phyloP scores from a whole-genome alignment of 2,329 filamentous ascomycete species.

The Diaporthe citrichinensis region DNA sequence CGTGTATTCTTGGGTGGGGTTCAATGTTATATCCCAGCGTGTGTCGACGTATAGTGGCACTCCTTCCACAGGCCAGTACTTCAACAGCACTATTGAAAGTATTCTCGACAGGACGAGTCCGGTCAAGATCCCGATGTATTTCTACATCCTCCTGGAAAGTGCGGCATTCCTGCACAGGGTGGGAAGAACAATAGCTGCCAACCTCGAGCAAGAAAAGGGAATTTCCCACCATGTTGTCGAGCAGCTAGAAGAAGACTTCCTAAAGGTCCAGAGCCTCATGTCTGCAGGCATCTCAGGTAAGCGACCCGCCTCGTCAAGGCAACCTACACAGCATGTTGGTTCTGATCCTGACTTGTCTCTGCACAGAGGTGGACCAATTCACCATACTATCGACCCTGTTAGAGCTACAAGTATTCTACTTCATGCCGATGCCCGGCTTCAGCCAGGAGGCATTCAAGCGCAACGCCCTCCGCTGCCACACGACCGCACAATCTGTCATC shows the following conservation, averaged over 20 bases:
- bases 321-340: background rate
- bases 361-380: slow-evolving; percentile 62
- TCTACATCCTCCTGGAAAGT: slow-evolving; percentile 62
- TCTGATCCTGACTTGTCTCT: background rate
- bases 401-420: slow-evolving; percentile 69
- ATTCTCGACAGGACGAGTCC: slow-evolving; percentile 57
- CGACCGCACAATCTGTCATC: slow-evolving; percentile 62
- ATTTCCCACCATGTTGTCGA: slow-evolving; percentile 62
- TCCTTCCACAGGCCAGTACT: slow-evolving; percentile 60
- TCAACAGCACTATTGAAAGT: slow-evolving; percentile 64
- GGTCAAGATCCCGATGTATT: slow-evolving; percentile 59
- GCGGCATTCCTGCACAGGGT: slow-evolving; percentile 66
- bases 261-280: slow-evolving; percentile 61
- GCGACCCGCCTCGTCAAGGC: background rate
- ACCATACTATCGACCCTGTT: slow-evolving; percentile 63
- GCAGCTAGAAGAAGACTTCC: slow-evolving; percentile 67
- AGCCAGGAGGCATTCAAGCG: slow-evolving; percentile 57
- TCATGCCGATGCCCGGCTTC: slow-evolving; percentile 59
- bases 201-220: slow-evolving; percentile 61
- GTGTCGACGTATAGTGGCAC: slow-evolving; percentile 59
- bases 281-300: slow-evolving; percentile 62
- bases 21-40: slow-evolving; percentile 65
- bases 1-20: slow-evolving; percentile 66
- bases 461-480: slow-evolving; percentile 62
- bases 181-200: slow-evolving; percentile 62